These are phyloP conservation scores for Podospora fimiseda DNA, from an alignment of 495 filamentous ascomycete genomes.

Conservation along the genomic window DNA sequence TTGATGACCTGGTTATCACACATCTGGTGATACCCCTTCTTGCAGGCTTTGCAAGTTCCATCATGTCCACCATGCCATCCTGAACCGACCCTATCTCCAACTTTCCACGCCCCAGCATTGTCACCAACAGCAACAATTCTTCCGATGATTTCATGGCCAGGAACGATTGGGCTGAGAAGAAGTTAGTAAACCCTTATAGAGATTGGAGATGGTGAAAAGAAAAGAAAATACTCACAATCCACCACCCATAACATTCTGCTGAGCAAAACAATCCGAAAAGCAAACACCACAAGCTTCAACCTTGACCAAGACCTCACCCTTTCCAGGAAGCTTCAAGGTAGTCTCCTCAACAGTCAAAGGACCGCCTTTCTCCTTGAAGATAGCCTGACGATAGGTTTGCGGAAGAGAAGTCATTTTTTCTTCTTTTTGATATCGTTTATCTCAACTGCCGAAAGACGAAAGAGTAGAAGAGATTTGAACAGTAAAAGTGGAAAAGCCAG, in stretches of 20 bases:
- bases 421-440: neutral
- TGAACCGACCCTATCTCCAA: conserved; percentile 41
- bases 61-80: conserved; percentile 29
- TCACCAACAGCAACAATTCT: conserved; percentile 48
- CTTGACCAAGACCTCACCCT: conserved; percentile 65
- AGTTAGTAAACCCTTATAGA: neutral
- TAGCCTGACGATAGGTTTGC: conserved; percentile 46
- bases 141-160: conserved; percentile 49
- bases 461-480: no score
- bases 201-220: conserved; percentile 13
- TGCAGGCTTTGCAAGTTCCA: conserved; percentile 41
- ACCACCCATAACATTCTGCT: conserved; percentile 67
- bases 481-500: no score
- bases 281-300: conserved; percentile 65
- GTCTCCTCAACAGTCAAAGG: conserved; percentile 27
- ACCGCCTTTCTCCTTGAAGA: conserved; percentile 34
- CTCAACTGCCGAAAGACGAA: neutral
- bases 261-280: conserved; percentile 69
- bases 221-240: conserved; percentile 40
- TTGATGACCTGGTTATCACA: conserved; percentile 47
- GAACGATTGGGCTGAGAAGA: conserved; percentile 28
- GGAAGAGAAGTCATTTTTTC: conserved; percentile 27
- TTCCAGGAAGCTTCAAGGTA: conserved; percentile 55
- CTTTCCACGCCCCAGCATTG: conserved; percentile 46
- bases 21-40: conserved; percentile 48